These are phyloP conservation scores for Aegle marmelos DNA, from an alignment of 345 rosid genomes.

Conservation along the genomic window DNA sequence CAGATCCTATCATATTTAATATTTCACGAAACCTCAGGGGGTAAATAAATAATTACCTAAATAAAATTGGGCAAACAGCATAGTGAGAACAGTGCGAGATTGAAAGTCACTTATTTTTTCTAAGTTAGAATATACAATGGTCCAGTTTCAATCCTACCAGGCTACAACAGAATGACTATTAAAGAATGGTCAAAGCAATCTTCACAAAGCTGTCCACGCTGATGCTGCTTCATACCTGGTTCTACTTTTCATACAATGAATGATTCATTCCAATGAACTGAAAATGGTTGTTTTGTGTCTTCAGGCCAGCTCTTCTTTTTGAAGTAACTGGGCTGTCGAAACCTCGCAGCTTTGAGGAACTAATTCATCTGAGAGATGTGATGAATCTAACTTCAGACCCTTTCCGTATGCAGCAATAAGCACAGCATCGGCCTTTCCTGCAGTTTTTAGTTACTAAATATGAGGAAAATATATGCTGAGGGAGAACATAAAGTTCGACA, in stretches of 20 bases:
- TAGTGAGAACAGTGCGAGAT: neutral
- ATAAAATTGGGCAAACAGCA: neutral
- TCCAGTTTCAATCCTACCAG: neutral
- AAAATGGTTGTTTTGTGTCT: neutral
- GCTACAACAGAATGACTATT: neutral
- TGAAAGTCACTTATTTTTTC: neutral
- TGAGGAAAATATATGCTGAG: neutral
- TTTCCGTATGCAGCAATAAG: conserved; percentile 84
- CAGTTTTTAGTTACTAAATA: conserved; percentile 3
- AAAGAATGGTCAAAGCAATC: neutral
- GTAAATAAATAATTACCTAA: neutral
- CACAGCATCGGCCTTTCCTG: conserved; percentile 85
- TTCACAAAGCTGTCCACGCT: neutral
- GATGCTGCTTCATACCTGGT: neutral
- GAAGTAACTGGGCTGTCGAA: neutral
- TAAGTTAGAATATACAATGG: neutral
- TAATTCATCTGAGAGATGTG: conserved; percentile 13
- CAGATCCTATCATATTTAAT: no score
- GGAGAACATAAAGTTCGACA: neutral
- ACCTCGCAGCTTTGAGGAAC: neutral
- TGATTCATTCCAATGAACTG: neutral
- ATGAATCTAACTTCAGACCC: conserved; percentile 36
- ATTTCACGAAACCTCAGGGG: neutral
- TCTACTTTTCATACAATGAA: neutral
- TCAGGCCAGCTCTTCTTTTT: neutral